Base-by-base conservation (phyloP, 2,329 filamentous ascomycete genomes). In the Exutisphaerella laricina region DNA sequence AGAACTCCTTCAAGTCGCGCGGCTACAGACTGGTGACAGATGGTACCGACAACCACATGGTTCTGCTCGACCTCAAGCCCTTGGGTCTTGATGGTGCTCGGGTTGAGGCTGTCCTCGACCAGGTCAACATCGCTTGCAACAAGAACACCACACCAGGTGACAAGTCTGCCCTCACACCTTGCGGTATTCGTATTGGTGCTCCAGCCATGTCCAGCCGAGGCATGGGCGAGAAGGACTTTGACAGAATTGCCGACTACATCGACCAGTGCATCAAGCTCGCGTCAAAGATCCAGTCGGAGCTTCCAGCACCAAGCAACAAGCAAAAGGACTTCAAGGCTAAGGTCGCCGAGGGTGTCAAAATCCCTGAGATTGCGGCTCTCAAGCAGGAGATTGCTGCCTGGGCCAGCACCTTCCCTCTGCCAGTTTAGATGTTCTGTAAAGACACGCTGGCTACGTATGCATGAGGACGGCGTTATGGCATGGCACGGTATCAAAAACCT, bases 251-350 rank as follows among this genome's bases (percentile, higher is more conserved):
- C 54, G 67, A 72, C 56, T 97, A 95, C 77, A 95, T 97, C 58
- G 87, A 94, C 67, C 77, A 82, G 62, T 78, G 81, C 67, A 85
- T 97, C 77, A 86, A 86, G 74, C 78, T 97, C 63, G 86, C 84
- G 78, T 88, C 88, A 78, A 82, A 89, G 63, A 76, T 94, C 59
- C 92, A 97, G 75, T 75, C 66, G 46, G 73, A 77, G 53, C 79
- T 97, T 17, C 90, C 92, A 67, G 96, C 96, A 81, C 85, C 92
- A 70, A 88, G 87, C 62, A 98, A 97, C 82, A 96, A 94, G 82
- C 86, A 94, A 69, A 97, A 97, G 82, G 92, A 98, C 77, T 97
- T 98, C 84, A 94, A 90, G 78, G 82, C 80, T 66, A 90, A 88
- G 79, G 87, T 95, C 50, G 79, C 85, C 45, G 72, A 76, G 56